Evolutionary conservation across 2,329 filamentous ascomycete genomes (phyloP), one percentile per base, ranked within the genome.

Genomic region (Fusarium hainanense): DNA sequence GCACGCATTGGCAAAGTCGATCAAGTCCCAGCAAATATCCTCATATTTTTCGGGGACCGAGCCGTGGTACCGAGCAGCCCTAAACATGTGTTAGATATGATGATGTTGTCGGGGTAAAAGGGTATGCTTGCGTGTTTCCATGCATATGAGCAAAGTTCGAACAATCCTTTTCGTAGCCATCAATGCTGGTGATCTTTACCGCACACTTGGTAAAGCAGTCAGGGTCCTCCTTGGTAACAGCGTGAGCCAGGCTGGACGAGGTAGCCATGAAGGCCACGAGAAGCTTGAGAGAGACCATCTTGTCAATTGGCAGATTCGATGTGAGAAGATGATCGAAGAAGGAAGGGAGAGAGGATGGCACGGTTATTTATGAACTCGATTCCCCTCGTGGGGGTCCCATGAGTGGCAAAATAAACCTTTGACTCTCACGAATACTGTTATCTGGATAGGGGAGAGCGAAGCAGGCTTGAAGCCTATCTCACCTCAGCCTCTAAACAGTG

Each of bases 1-100:
- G 13, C 48, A 50, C 12, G 30, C 48, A 50, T 50, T 50, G 12
- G 30, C 30, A 37, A 50, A 50, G 21, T 50, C 32, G 18, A 50
- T 6, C 18, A 13, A 25, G 8, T 18, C 12, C 9, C 4, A 7
- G 30, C 48, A 50, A 5, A 37, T 11, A 7, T 37, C n/a, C 8
- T 37, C 13, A 32, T 50, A 50, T 18, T 25, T n/a, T 4, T 8
- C 21, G 9, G 48, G 48, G 14, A 37, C 12, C 6, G 18, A 25
- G 12, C 9, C 18, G 16, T 25, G 30, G 30, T 50, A n/a, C n/a
- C 12, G 21, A 25, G 21, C 48, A 25, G 9, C 21, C 21, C 30
- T 50, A 6, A 20, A 18, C 7, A 10, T 10, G 4, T n/a, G 21
- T 50, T 13, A 50, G n/a, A 6, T 9, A 23, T 7, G n/a, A 8